Evolutionary conservation across 495 filamentous ascomycete genomes (phyloP).

Genomic region (Hyaloscypha finlandica): DNA sequence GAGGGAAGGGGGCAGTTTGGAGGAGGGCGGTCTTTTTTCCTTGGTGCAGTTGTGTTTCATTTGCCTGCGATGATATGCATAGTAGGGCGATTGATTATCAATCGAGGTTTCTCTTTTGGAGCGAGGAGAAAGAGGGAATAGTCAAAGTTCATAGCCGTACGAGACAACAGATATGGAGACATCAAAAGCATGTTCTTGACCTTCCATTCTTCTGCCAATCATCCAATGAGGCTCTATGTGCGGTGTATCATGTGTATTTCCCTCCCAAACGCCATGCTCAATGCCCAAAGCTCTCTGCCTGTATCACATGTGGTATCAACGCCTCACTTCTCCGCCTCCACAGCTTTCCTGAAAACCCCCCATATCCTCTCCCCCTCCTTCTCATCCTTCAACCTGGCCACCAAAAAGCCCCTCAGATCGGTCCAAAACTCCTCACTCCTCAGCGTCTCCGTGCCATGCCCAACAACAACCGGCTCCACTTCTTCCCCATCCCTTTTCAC

Average conservation of each 20-base stretch:
- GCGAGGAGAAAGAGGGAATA: constrained; percentile 2
- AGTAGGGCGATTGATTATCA: constrained; percentile 21
- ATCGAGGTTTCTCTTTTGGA: constrained; percentile 8
- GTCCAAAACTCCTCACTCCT: constrained; percentile 79
- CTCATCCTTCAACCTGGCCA: constrained; percentile 75
- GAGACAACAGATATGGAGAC: constrained; percentile 22
- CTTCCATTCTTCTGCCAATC: neutral
- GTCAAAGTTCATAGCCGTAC: constrained; percentile 12
- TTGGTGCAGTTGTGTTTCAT: constrained; percentile 17
- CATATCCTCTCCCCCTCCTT: constrained; percentile 63
- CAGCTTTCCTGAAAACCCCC: constrained; percentile 65
- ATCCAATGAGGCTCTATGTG: neutral
- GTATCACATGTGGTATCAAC: neutral
- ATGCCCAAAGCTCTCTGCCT: neutral
- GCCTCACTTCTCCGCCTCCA: constrained; percentile 9
- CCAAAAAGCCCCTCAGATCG: constrained; percentile 79
- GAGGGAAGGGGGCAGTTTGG: too few species aligned
- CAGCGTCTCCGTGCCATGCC: constrained; percentile 54
- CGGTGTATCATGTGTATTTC: constrained; percentile 1
- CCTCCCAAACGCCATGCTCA: constrained; percentile 25
- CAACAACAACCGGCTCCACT: constrained; percentile 45
- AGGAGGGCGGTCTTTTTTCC: constrained; percentile 19
- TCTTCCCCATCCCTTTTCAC: constrained; percentile 29
- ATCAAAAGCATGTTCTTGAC: constrained; percentile 25
- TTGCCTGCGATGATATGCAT: constrained; percentile 25